Evolutionary conservation across 2,329 filamentous ascomycete genomes (phyloP).

Genomic region (Aspergillus sp.): DNA sequence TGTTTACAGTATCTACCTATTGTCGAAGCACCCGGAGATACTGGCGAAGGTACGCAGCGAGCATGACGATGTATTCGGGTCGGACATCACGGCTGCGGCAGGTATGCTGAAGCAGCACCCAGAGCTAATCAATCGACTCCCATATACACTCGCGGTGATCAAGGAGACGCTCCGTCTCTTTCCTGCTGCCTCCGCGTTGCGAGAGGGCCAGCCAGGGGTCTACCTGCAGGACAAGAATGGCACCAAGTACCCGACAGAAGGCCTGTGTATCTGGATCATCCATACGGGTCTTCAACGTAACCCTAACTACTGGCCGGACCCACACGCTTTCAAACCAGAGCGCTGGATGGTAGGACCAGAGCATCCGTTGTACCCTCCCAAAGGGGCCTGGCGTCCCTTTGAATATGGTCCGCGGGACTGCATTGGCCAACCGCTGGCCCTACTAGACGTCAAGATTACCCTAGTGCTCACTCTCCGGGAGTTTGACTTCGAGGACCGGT

Average conservation of each 20-base stretch:
- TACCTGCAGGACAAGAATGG: background rate
- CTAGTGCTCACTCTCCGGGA: conserved; percentile 2
- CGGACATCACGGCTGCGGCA: background rate
- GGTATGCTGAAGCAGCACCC: background rate
- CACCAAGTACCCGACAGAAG: background rate
- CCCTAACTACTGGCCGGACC: conserved; percentile 1
- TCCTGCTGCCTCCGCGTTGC: background rate
- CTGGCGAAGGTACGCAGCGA: conserved; percentile 5
- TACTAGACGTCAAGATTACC: conserved; percentile 3
- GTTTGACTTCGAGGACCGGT: conserved; percentile 6
- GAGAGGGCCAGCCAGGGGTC: background rate
- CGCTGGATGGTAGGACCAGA: conserved; percentile 4
- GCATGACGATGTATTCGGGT: conserved; percentile 10
- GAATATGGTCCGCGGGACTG: conserved; percentile 12
- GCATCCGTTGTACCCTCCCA: background rate
- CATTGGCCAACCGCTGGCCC: conserved; percentile 6
- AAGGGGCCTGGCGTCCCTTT: conserved; percentile 11
- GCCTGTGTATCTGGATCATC: background rate
- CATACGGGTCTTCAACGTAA: conserved; percentile 2
- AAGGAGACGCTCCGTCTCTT: conserved; percentile 13
- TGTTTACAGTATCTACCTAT: conserved; percentile 2
- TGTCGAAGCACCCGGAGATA: conserved; percentile 6
- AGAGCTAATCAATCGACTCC: conserved; percentile 4
- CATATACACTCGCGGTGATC: conserved; percentile 12
- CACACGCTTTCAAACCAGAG: conserved; percentile 9